Conservation (phyloP, 805 yeast species). For the Kregervanrija delftensis region DNA sequence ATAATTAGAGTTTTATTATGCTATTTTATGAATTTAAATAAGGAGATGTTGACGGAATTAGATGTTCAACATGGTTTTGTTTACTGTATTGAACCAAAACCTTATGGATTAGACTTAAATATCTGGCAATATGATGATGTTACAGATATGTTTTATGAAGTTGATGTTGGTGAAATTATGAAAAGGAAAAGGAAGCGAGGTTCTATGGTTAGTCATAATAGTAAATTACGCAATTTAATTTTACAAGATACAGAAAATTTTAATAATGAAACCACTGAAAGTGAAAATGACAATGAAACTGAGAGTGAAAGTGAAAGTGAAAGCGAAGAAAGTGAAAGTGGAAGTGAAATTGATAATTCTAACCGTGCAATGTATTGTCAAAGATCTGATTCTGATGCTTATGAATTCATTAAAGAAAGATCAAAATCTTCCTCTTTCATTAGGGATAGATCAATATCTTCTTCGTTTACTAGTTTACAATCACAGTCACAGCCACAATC, state of each 20-base stretch:
- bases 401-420: constrained; percentile 18
- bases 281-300: not conserved
- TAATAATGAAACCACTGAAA: too few species aligned
- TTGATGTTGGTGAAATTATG: constrained; percentile 31
- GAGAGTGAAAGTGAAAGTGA: constrained; percentile 11
- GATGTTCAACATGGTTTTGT: constrained; percentile 30
- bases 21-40: constrained; percentile 30
- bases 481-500: constrained; percentile 1
- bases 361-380: constrained; percentile 10
- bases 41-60: constrained; percentile 31
- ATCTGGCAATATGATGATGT: constrained; percentile 31
- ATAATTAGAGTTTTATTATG: constrained; percentile 29
- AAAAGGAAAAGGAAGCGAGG: constrained; percentile 27
- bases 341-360: constrained; percentile 4
- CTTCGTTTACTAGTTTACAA: constrained; percentile 2
- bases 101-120: constrained; percentile 31
- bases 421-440: too few species aligned
- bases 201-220: constrained; percentile 10
- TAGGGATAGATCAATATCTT: too few species aligned
- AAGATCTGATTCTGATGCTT: constrained; percentile 27
- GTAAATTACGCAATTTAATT: too few species aligned
- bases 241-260: too few species aligned
- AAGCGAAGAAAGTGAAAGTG: constrained; percentile 1
- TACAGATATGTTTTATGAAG: constrained; percentile 30
- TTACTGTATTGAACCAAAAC: constrained; percentile 33